Evolutionary conservation across 2,329 filamentous ascomycete species (phyloP).

Genomic region (Botryosphaeria agaves): DNA sequence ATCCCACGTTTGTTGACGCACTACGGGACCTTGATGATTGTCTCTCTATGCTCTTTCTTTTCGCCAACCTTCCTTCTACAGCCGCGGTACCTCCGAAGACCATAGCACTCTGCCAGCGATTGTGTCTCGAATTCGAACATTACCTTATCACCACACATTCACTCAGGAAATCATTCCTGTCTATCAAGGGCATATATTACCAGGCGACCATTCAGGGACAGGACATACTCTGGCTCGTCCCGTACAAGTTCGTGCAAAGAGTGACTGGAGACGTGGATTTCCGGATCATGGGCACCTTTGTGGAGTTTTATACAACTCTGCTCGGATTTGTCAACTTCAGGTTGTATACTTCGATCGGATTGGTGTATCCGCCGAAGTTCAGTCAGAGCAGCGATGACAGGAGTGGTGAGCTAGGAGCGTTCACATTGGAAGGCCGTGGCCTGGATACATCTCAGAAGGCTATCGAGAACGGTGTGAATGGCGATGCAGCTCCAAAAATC

Average conservation of each 20-base stretch:
- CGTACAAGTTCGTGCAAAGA: conserved; percentile 94
- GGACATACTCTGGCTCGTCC: conserved; percentile 91
- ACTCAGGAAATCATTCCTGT: conserved; percentile 88
- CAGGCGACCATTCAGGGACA: conserved; percentile 95
- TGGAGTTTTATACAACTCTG: conserved; percentile 96
- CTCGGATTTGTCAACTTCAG: conserved; percentile 93
- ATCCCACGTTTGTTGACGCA: conserved; percentile 91
- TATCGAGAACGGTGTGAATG: conserved; percentile 10
- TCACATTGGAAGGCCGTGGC: conserved; percentile 68
- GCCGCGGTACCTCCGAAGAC: conserved; percentile 84
- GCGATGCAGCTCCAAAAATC: conserved; percentile 1
- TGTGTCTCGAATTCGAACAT: conserved; percentile 93
- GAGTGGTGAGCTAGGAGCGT: conserved; percentile 78
- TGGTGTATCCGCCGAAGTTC: conserved; percentile 94
- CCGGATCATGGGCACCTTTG: conserved; percentile 96
- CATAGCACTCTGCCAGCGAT: conserved; percentile 81
- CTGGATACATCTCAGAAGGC: conserved; percentile 17
- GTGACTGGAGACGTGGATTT: conserved; percentile 93
- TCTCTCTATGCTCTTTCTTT: conserved; percentile 90
- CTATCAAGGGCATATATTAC: conserved; percentile 99
- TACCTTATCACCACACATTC: conserved; percentile 88
- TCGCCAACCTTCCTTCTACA: conserved; percentile 88
- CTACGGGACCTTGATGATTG: conserved; percentile 92
- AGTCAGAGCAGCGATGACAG: conserved; percentile 73
- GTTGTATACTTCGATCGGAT: conserved; percentile 75